Conservation (phyloP, 192 early-diverging fungal genomes). For the Mortierella claussenii region DNA sequence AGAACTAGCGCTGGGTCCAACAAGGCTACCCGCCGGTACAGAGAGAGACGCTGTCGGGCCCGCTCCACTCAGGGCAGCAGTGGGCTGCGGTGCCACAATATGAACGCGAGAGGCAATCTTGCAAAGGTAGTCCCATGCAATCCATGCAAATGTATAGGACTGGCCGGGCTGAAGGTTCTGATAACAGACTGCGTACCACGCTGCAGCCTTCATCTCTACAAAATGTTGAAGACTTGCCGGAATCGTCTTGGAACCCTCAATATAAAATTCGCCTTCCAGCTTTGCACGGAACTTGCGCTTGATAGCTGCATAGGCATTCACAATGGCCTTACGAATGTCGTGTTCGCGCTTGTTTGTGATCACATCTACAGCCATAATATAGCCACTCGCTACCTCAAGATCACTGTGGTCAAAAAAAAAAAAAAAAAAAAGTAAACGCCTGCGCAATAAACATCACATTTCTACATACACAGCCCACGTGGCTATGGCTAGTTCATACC, state of each 20-base stretch:
- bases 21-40: not conserved
- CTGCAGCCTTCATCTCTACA: slow-evolving; percentile 63
- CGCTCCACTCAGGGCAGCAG: not conserved
- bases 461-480: slow-evolving; percentile 51
- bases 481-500: slow-evolving; percentile 2
- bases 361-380: slow-evolving; percentile 33
- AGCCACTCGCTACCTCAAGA: slow-evolving; percentile 55
- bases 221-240: slow-evolving; percentile 6
- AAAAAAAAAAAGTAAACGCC: not conserved
- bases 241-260: slow-evolving; percentile 24
- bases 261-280: slow-evolving; percentile 61
- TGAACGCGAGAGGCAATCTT: slow-evolving; percentile 18
- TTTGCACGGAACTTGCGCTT: slow-evolving; percentile 51
- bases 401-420: slow-evolving; percentile 20
- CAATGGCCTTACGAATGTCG: slow-evolving; percentile 62
- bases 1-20: not conserved
- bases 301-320: slow-evolving; percentile 48
- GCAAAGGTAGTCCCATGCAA: slow-evolving; percentile 37
- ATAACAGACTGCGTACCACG: slow-evolving; percentile 82
- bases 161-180: slow-evolving; percentile 37
- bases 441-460: slow-evolving; percentile 38
- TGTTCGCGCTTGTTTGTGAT: slow-evolving; percentile 60
- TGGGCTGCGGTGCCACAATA: not conserved
- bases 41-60: too few species aligned
- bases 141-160: slow-evolving; percentile 42